Evolutionary conservation across 345 rosid species (phyloP).

Genomic region (Boechera stricta): DNA sequence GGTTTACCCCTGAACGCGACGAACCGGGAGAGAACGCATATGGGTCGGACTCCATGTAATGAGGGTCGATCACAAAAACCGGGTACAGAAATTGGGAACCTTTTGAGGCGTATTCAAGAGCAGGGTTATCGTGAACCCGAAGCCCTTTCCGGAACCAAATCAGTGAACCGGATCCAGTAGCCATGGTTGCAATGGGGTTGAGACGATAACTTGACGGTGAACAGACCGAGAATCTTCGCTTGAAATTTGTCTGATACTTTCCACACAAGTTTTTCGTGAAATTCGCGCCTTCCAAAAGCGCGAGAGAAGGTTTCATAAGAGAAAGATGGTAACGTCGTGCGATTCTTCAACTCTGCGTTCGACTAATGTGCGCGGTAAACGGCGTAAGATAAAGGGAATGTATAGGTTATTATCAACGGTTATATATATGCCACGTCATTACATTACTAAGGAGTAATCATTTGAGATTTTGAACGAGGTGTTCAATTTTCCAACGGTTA

Average conservation of each 20-base stretch:
- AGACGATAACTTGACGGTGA: constrained; percentile 16
- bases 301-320: background rate
- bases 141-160: constrained; percentile 97
- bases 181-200: constrained; percentile 46
- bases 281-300: constrained; percentile 34
- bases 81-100: constrained; percentile 63
- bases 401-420: constrained; percentile 11
- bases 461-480: background rate
- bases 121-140: constrained; percentile 94
- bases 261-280: background rate
- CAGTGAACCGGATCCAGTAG: constrained; percentile 61
- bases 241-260: background rate
- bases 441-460: background rate
- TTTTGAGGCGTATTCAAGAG: constrained; percentile 67
- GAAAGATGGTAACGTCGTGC: constrained; percentile 7
- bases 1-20: constrained; percentile 66
- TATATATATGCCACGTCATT: constrained; percentile 37
- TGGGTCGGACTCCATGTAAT: constrained; percentile 80
- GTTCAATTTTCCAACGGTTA: constrained; percentile 18
- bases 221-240: constrained; percentile 28
- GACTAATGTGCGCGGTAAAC: constrained; percentile 21
- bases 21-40: constrained; percentile 77
- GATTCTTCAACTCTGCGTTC: background rate
- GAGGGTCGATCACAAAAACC: constrained; percentile 86
- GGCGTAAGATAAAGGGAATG: constrained; percentile 28